A percentile compares a stretch with the other conserved stretches of the same genome.
These are phyloP conservation scores for Phytophthora uliginosa DNA, from an alignment of 352 stramenopile genomes.

Conservation along the genomic window DNA sequence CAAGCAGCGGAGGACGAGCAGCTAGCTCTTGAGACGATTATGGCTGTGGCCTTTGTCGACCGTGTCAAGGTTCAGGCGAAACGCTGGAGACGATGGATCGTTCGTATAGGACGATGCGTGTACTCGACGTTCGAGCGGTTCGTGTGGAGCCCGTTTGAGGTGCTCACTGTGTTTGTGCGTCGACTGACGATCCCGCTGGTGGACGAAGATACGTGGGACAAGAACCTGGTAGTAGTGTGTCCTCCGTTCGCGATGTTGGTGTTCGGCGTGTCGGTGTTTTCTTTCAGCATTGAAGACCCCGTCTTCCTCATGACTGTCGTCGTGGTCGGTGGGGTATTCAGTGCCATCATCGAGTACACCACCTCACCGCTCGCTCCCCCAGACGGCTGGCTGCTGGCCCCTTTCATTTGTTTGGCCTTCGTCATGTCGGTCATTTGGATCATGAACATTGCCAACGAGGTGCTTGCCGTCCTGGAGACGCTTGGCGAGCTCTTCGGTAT, in stretches of 20 bases:
- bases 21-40: conserved; percentile 24
- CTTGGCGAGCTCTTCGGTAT: conserved; percentile 82
- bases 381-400: conserved; percentile 52
- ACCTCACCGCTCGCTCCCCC: conserved; percentile 60
- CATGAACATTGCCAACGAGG: conserved; percentile 88
- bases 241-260: conserved; percentile 71
- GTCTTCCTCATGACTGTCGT: conserved; percentile 59
- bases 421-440: conserved; percentile 91
- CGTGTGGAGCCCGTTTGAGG: conserved; percentile 81
- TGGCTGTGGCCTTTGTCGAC: conserved; percentile 25
- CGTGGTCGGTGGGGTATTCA: conserved; percentile 53
- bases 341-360: conserved; percentile 53
- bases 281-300: conserved; percentile 54
- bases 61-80: conserved; percentile 31
- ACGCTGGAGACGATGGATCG: conserved; percentile 28
- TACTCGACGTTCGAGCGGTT: conserved; percentile 52
- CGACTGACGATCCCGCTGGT: conserved; percentile 83
- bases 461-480: conserved; percentile 78
- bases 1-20: conserved; percentile 30
- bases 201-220: conserved; percentile 86
- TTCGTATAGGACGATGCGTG: conserved; percentile 24
- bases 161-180: conserved; percentile 72
- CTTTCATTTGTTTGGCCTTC: conserved; percentile 80
- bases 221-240: conserved; percentile 73
- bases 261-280: conserved; percentile 63